phyloP scores from a whole-genome alignment of 768 basidiomycete species.

The Asterophora lycoperdoides region DNA sequence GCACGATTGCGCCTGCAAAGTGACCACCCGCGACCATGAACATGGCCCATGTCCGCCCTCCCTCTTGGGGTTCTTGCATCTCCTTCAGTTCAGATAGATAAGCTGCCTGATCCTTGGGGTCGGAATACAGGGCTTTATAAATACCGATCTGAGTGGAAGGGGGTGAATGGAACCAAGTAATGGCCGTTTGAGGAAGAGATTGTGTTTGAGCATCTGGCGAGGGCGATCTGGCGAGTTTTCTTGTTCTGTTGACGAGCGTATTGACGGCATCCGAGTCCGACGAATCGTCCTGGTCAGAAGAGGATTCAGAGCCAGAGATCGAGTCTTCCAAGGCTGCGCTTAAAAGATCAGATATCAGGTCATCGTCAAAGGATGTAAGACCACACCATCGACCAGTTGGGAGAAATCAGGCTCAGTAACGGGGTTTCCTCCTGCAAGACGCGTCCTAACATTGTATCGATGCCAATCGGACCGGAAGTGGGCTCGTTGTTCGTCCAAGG shows the following conservation, averaged over 20 bases:
- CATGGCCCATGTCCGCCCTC: constrained; percentile 83
- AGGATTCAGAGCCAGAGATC: constrained; percentile 87
- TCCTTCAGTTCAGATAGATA: constrained; percentile 59
- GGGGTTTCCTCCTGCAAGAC: constrained; percentile 55
- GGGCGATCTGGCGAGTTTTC: constrained; percentile 40
- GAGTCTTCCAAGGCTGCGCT: constrained; percentile 74
- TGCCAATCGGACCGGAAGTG: constrained; percentile 98
- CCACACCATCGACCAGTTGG: constrained; percentile 75
- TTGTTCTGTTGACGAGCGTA: constrained; percentile 61
- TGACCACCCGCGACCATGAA: constrained; percentile 98
- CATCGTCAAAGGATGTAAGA: neutral
- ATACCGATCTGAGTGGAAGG: constrained; percentile 87
- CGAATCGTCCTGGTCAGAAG: constrained; percentile 48
- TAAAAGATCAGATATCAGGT: constrained; percentile 3
- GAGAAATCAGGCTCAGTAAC: constrained; percentile 71
- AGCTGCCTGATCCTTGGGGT: constrained; percentile 34
- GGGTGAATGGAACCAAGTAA: constrained; percentile 89
- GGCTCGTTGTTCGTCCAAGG: constrained; percentile 75
- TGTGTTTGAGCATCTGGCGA: constrained; percentile 35
- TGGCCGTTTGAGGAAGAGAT: constrained; percentile 50
- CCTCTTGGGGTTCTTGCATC: constrained; percentile 53
- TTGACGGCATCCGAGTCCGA: constrained; percentile 65
- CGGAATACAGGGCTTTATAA: constrained; percentile 73
- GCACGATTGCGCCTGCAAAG: constrained; percentile 89
- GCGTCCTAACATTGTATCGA: constrained; percentile 91